Conservation (phyloP, 306 rosid species). For the Pterocarpus santalinus region DNA sequence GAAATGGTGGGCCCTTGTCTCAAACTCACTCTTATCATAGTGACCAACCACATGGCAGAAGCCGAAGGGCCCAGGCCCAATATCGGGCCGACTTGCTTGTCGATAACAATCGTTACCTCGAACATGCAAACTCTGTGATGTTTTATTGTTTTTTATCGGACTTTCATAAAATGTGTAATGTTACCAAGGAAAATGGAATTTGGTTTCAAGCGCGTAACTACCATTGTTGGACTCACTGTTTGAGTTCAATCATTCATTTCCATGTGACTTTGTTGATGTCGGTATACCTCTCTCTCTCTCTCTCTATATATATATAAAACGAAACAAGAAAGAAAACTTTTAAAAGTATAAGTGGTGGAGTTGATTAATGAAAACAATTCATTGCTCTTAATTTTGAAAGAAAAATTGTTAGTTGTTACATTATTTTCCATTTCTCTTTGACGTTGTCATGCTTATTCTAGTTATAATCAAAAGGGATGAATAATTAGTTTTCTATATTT, state of each 20-base stretch:
- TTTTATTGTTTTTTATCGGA: no score
- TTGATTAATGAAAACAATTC: neutral
- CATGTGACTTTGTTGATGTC: conserved; percentile 23
- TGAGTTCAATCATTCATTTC: neutral
- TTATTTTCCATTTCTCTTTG: neutral
- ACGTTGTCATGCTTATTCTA: neutral
- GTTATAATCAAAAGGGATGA: neutral
- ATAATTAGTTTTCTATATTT: neutral
- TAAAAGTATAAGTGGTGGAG: neutral
- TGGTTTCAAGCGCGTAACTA: conserved; percentile 8
- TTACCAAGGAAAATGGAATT: conserved; percentile 6
- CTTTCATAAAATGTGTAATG: no score
- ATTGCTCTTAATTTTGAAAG: neutral
- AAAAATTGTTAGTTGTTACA: neutral
- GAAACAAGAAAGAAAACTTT: no score
- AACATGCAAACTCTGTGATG: neutral
- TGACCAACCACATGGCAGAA: neutral
- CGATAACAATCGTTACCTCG: neutral
- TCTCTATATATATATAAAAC: no score
- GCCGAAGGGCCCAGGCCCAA: conserved; percentile 44
- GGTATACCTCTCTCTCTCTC: no score
- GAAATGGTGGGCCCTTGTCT: conserved; percentile 9
- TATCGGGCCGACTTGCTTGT: conserved; percentile 38
- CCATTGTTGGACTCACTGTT: neutral
- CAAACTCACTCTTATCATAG: neutral